These are phyloP conservation scores for Lactarius vividus DNA, from an alignment of 768 basidiomycete genomes.

Conservation along the genomic window DNA sequence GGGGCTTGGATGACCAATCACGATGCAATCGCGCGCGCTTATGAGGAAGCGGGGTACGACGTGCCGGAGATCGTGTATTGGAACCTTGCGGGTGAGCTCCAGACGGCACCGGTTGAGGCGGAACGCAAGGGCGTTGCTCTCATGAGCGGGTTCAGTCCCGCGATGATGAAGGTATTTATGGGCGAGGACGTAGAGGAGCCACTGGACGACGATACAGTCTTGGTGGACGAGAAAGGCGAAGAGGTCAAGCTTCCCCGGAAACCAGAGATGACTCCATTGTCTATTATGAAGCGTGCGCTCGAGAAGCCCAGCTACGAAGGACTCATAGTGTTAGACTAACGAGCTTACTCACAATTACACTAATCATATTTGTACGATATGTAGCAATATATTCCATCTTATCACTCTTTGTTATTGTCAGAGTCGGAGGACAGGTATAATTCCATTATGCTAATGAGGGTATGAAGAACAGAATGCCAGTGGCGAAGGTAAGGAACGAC, in stretches of 20 bases:
- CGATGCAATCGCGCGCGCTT: slow-evolving; percentile 53
- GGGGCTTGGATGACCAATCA: slow-evolving; percentile 62
- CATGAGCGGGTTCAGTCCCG: slow-evolving; percentile 66
- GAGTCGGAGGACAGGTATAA: not conserved
- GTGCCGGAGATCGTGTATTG: slow-evolving; percentile 74
- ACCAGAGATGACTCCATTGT: slow-evolving; percentile 36
- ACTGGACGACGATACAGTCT: slow-evolving; percentile 30
- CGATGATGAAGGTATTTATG: slow-evolving; percentile 73
- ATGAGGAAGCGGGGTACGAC: slow-evolving; percentile 61
- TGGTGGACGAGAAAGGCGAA: slow-evolving; percentile 39
- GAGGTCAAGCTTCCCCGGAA: slow-evolving; percentile 35
- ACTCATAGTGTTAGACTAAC: slow-evolving; percentile 55
- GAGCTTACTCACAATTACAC: not conserved
- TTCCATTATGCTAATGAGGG: not conserved
- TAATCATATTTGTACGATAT: not conserved
- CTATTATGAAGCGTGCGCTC: slow-evolving; percentile 42
- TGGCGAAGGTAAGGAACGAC: not conserved
- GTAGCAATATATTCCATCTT: not conserved
- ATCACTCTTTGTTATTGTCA: not conserved
- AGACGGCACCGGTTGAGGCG: slow-evolving; percentile 47
- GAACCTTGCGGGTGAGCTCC: slow-evolving; percentile 45
- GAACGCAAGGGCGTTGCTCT: slow-evolving; percentile 62
- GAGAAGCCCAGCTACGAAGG: slow-evolving; percentile 51
- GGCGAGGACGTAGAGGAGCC: slow-evolving; percentile 44
- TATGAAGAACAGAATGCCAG: not conserved